Conservation (phyloP, 495 filamentous ascomycete genomes). For the Neurospora sp. region DNA sequence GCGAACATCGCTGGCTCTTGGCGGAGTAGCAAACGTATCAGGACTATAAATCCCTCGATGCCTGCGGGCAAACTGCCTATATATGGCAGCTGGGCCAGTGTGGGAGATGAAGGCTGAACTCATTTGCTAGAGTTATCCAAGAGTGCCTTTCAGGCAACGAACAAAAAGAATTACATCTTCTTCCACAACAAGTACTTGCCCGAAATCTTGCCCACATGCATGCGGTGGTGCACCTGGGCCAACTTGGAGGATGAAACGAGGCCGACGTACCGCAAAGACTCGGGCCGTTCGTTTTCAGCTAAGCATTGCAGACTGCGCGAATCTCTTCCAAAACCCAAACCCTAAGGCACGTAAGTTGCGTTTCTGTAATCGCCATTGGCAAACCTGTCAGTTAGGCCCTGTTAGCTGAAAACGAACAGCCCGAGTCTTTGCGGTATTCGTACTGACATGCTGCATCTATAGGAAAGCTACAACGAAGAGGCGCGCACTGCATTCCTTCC, state of each 20-base stretch:
- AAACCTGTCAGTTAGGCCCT: no score
- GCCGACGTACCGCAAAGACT: not conserved
- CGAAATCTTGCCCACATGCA: not conserved
- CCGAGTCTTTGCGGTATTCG: not conserved
- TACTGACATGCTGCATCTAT: not conserved
- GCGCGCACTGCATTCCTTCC: not conserved
- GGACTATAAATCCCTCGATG: not conserved
- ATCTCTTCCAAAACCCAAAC: no score
- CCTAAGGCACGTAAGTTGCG: no score
- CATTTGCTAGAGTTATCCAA: not conserved
- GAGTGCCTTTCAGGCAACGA: not conserved
- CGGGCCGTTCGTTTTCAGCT: no score
- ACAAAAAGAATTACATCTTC: not conserved
- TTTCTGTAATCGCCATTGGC: no score
- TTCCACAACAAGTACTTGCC: not conserved
- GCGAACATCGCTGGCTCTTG: not conserved
- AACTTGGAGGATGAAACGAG: not conserved
- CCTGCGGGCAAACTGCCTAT: not conserved
- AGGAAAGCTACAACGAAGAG: not conserved
- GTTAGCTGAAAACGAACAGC: no score
- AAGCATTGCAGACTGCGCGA: no score
- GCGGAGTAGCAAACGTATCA: not conserved
- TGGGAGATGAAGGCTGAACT: not conserved
- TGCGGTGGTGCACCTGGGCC: not conserved
- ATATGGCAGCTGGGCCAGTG: not conserved